A percentile compares a stretch with the other conserved stretches of the same genome.
These are phyloP conservation scores for Xylaria intraflava DNA, from an alignment of 495 filamentous ascomycete genomes.

Conservation along the genomic window DNA sequence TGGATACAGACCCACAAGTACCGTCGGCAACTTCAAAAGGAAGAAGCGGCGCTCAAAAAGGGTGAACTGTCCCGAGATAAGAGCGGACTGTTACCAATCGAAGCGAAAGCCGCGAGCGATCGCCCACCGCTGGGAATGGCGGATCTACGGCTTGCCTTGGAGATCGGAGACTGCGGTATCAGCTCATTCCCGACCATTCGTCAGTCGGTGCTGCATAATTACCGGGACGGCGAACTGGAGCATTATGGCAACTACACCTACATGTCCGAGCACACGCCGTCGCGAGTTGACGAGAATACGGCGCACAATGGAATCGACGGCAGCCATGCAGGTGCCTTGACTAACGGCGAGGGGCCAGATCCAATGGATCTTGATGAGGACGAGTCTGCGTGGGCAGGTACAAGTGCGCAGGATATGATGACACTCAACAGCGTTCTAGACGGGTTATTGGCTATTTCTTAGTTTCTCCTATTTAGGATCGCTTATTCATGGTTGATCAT, in stretches of 20 bases:
- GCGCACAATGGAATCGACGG: constrained; percentile 31
- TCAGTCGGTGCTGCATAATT: constrained; percentile 62
- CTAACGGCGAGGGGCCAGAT: constrained; percentile 40
- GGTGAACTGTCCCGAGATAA: constrained; percentile 63
- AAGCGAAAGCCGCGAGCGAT: constrained; percentile 61
- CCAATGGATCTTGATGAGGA: constrained; percentile 61
- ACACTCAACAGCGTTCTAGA: constrained; percentile 67
- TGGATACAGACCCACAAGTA: constrained; percentile 78
- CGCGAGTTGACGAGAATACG: constrained; percentile 19
- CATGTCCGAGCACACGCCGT: constrained; percentile 32
- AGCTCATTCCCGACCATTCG: constrained; percentile 70
- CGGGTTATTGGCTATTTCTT: constrained; percentile 35
- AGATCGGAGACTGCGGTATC: constrained; percentile 65
- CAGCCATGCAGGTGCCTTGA: constrained; percentile 15
- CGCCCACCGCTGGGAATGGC: constrained; percentile 65
- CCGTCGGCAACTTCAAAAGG: constrained; percentile 59
- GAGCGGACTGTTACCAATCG: constrained; percentile 68
- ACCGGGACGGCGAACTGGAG: constrained; percentile 71
- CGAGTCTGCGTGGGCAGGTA: constrained; percentile 69
- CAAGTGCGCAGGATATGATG: constrained; percentile 50
- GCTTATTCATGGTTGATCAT: not conserved
- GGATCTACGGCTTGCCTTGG: constrained; percentile 69
- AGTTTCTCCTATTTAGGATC: constrained; percentile 4
- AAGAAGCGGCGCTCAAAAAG: constrained; percentile 60
- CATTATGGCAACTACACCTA: constrained; percentile 49